Percentiles rank a stretch among this genome's conserved stretches.
These are phyloP conservation scores for Cubamyces lactineus DNA, from an alignment of 768 basidiomycete genomes.

Conservation along the genomic window DNA sequence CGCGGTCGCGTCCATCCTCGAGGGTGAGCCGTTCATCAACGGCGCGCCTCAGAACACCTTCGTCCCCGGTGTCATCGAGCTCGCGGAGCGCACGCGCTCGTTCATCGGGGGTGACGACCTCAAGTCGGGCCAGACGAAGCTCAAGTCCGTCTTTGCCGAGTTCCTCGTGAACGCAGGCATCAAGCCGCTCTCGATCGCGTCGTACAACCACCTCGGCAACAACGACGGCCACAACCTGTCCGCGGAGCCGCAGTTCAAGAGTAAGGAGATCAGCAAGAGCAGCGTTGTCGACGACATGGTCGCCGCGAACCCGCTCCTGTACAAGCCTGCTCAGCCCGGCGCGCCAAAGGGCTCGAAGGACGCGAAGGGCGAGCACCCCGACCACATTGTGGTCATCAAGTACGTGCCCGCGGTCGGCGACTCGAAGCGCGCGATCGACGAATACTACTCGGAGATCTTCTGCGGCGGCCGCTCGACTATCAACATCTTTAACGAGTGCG, in stretches of 20 bases:
- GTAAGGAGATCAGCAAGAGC: conserved; percentile 98
- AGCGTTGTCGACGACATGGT: conserved; percentile 99
- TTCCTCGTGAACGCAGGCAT: conserved; percentile 99
- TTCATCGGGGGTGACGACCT: conserved; percentile 99
- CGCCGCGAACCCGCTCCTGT: conserved; percentile 83
- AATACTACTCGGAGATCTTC: conserved; percentile 98
- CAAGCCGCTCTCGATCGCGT: conserved; percentile 95
- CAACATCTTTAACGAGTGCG: conserved; percentile 98
- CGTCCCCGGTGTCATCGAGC: conserved; percentile 90
- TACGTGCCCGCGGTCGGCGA: conserved; percentile 96
- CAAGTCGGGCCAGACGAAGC: conserved; percentile 97
- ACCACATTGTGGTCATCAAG: conserved; percentile 97
- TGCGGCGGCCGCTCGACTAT: conserved; percentile 94
- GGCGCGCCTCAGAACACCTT: conserved; percentile 99
- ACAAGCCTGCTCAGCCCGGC: conserved; percentile 73
- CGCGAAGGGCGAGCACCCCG: conserved; percentile 93
- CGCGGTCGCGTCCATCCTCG: conserved; percentile 93
- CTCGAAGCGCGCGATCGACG: conserved; percentile 98
- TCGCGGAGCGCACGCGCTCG: conserved; percentile 85
- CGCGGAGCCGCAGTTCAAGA: conserved; percentile 91
- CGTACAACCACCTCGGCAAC: conserved; percentile 99
- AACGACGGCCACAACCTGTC: conserved; percentile 95
- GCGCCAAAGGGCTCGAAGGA: conserved; percentile 52
- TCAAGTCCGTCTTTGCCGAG: conserved; percentile 96
- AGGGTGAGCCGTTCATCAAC: conserved; percentile 94